Base-by-base conservation (phyloP, 805 yeast species). In the Candida orba region DNA sequence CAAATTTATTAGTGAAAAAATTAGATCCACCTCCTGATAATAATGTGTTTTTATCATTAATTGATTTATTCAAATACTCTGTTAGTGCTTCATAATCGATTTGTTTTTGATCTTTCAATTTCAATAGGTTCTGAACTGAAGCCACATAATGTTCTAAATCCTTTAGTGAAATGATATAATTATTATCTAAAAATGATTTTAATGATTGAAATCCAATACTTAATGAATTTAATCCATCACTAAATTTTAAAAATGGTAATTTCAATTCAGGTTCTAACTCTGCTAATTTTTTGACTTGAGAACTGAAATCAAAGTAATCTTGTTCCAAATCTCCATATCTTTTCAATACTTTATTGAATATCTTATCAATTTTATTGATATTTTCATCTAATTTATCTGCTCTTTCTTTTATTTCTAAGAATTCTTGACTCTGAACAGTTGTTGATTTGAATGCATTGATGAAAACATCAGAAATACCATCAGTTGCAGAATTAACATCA, bases 401-500 rank as follows among this genome's bases (percentile, higher is more conserved):
- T 50, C 84, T 78, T 53, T 88, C 95, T 51, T 78, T 79, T 35
- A 91, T 88, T 52, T 84, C 93, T 40, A 81, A 71, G 53, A 91
- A 87, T 56, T 87, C 96, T 37, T 83, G 78, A 48, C 76, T 78
- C 54, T 81, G 86, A 40, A 70, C 65, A 39, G 74, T 69, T 6
- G 83, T 81, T 39, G 86, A 81, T 44, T 91, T 83, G 57, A 91
- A 87, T n/a, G 95, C 95, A 58, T 91, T 91, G 83, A 91, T 84
- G 36, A 93, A 79, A 3, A 85, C 82, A 58, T 91, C 99, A 0
- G 95, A 81, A n/a, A 91, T 73, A 13, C 86, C 79, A 40, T 93
- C 99, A 3, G 58, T 54, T 7, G 56, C 52, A 13, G 53, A 40
- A 17, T 40, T 42, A 7, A 45, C 44, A 22, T 42, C 48, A 9